Percentiles rank a stretch among this genome's conserved stretches.
Evolutionary conservation across 768 basidiomycete species (phyloP).

Genomic region (Amanita polypyramis): DNA sequence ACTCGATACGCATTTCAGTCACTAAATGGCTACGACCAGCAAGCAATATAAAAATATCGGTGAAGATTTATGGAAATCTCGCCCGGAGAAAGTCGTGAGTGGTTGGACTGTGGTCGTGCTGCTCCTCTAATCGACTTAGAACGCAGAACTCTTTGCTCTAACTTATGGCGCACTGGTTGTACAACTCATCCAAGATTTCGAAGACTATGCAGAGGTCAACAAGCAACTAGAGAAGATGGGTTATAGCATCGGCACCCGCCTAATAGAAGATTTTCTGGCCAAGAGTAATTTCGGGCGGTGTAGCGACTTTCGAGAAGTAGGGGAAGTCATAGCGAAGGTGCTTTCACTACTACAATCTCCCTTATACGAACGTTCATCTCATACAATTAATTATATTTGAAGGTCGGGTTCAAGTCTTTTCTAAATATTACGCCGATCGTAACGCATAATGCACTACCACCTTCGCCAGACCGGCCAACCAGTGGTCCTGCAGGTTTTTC

Average conservation of each 20-base stretch:
- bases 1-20: too few species aligned
- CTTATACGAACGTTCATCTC: slow-evolving; percentile 4
- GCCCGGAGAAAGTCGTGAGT: slow-evolving; percentile 90
- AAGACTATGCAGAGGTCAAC: slow-evolving; percentile 91
- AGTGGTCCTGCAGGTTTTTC: slow-evolving; percentile 29
- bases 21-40: slow-evolving; percentile 54
- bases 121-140: slow-evolving; percentile 39
- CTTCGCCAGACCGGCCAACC: slow-evolving; percentile 37
- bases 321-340: slow-evolving; percentile 93
- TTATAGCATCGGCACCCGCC: slow-evolving; percentile 91
- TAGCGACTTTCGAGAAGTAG: slow-evolving; percentile 87
- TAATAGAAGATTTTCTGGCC: slow-evolving; percentile 97
- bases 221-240: slow-evolving; percentile 99
- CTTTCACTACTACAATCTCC: background rate
- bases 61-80: slow-evolving; percentile 92
- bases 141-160: slow-evolving; percentile 92
- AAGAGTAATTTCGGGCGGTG: slow-evolving; percentile 88
- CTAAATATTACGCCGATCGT: slow-evolving; percentile 84
- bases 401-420: slow-evolving; percentile 99
- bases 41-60: slow-evolving; percentile 84
- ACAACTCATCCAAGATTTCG: slow-evolving; percentile 97
- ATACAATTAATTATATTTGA: background rate
- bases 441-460: slow-evolving; percentile 50
- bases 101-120: background rate
- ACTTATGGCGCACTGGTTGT: slow-evolving; percentile 98